Evolutionary conservation across 164 flowering plant genomes (phyloP).

Genomic region (Hamamelis virginiana): DNA sequence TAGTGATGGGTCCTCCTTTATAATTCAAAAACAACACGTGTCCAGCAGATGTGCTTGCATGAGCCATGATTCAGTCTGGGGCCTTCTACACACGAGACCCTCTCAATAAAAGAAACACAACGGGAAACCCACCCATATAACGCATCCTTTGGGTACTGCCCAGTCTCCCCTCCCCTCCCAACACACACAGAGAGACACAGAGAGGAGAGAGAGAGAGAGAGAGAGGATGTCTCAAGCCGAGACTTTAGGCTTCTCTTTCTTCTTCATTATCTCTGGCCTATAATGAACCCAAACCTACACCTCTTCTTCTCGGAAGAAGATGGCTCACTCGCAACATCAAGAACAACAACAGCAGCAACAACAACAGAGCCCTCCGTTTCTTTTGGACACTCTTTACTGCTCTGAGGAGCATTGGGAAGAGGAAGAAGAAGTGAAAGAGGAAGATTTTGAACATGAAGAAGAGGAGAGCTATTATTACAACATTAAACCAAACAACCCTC

Average conservation of each 20-base stretch:
- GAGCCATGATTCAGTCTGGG: conserved; percentile 23
- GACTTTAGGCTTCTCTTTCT: conserved; percentile 4
- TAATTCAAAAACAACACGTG: conserved; percentile 27
- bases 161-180: not conserved
- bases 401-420: conserved; percentile 51
- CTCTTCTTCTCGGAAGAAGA: conserved; percentile 61
- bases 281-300: conserved; percentile 33
- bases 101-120: conserved; percentile 5
- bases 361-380: conserved; percentile 18
- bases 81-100: conserved; percentile 9
- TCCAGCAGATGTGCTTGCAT: conserved; percentile 20
- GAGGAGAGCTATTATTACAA: not conserved
- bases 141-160: not conserved
- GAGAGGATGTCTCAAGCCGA: conserved; percentile 9
- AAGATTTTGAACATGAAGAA: conserved; percentile 12
- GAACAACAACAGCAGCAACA: conserved; percentile 9
- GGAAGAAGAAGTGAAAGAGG: conserved; percentile 26
- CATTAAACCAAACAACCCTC: conserved; percentile 8
- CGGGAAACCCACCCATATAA: conserved; percentile 18
- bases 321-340: conserved; percentile 23
- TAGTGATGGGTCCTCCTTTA: not conserved
- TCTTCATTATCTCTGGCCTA: conserved; percentile 2
- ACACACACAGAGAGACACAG: conserved; percentile 9
- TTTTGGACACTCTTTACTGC: conserved; percentile 58
- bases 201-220: conserved; percentile 26